Evolutionary conservation across 2,329 filamentous ascomycete species (phyloP), one percentile per base, ranked within the genome.

Genomic region (Hymenoscyphus scutula): DNA sequence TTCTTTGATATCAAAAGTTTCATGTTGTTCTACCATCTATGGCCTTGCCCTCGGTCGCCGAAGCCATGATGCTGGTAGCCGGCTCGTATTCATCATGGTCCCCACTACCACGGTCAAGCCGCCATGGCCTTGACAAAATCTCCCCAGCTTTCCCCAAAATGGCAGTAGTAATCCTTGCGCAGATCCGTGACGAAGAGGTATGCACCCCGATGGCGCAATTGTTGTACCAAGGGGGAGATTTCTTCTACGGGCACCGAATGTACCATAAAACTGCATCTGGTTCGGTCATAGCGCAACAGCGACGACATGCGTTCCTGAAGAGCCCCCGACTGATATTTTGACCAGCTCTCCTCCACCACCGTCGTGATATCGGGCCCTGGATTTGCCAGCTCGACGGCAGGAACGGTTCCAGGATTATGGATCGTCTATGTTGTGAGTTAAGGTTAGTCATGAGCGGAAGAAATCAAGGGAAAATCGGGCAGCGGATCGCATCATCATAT

Each of bases 401-500:
- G 62, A 10, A 63, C 56, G 1, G 56, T 59, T n/a, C 65, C 65
- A 7, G 65, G 65, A 53, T 66, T 66, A 45, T 65, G 65, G 27
- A 66, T 62, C 15, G 61, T 38, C 62, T 66, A 25, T 54, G 27
- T 5, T 34, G 41, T 48, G 41, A 37, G 32, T 13, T n/a, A 15
- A 13, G 30, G 53, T 54, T 30, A 29, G 45, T 51, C n/a, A 25
- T 25, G n/a, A 25, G 45, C 19, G 23, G n/a, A n/a, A n/a, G n/a
- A n/a, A 19, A 25, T 13, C 8, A 51, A 51, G 45, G 13, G 45
- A 51, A 13, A 4, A 48, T 8, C 17, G 23, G 23, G 41, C 10
- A 25, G 19, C 32, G 32, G 32, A 37, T 37, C 11, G 32, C 8
- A 37, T 15, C 13, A 15, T 51, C 45, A 51, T 23, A 51, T 27